phyloP scores from a whole-genome alignment of 176 grass and related monocot species.

The Aegilops umbellulata region DNA sequence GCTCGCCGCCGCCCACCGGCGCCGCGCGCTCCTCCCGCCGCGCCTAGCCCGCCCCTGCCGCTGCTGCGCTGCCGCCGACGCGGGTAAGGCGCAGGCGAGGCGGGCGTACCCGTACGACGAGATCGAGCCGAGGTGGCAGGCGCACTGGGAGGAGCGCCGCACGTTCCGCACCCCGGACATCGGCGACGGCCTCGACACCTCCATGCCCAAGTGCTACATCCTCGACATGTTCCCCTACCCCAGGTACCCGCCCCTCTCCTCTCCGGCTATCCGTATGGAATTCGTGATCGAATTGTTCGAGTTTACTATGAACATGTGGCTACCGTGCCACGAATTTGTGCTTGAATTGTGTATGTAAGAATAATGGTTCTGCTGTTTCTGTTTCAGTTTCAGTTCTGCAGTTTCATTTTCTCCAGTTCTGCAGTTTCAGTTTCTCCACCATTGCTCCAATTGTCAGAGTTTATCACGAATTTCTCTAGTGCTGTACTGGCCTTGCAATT shows the following conservation, averaged over 20 bases:
- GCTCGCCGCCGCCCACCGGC: neutral
- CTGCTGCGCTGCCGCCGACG: neutral
- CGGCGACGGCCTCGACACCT: constrained; percentile 63
- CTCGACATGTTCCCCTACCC: constrained; percentile 99
- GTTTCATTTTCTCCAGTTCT: neutral
- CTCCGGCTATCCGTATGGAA: too few species aligned
- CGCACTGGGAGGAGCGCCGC: constrained; percentile 74
- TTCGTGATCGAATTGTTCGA: too few species aligned
- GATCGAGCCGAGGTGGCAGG: constrained; percentile 92
- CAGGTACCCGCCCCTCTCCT: too few species aligned
- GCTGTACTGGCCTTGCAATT: neutral
- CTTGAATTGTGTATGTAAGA: neutral
- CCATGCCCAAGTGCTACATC: constrained; percentile 92
- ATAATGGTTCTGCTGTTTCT: neutral
- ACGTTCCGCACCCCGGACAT: constrained; percentile 76
- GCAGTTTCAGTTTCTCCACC: neutral
- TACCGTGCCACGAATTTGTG: neutral
- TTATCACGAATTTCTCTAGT: neutral
- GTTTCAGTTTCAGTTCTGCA: neutral
- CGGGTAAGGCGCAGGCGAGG: constrained; percentile 31
- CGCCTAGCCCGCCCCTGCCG: constrained; percentile 26
- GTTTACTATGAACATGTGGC: neutral
- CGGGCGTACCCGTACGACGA: constrained; percentile 77
- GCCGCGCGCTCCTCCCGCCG: neutral
- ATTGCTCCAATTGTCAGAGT: neutral